These are phyloP conservation scores for Cercophora scortea DNA, from an alignment of 495 filamentous ascomycete genomes.

Conservation along the genomic window DNA sequence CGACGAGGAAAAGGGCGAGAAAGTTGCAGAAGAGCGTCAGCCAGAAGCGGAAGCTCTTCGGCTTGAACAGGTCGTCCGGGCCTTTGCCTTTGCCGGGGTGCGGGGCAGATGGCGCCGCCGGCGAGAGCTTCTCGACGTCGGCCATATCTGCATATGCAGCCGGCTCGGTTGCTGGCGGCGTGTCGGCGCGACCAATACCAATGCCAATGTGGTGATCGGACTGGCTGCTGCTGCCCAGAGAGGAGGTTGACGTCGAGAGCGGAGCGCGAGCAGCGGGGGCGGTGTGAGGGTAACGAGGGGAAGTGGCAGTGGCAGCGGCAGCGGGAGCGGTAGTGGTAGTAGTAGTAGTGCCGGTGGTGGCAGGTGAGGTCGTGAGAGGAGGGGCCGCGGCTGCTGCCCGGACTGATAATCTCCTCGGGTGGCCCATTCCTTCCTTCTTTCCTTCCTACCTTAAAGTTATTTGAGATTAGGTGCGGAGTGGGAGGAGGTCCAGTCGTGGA, in stretches of 20 bases:
- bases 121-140: conserved; percentile 22
- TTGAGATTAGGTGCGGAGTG: no score
- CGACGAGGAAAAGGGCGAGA: conserved; percentile 39
- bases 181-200: no score
- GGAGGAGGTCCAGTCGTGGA: no score
- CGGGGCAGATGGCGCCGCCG: background rate
- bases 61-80: conserved; percentile 29
- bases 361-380: no score
- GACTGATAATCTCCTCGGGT: no score
- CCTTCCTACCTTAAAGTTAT: no score
- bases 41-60: conserved; percentile 38
- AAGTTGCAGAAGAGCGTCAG: conserved; percentile 40
- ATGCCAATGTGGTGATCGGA: conserved; percentile 6
- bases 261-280: background rate
- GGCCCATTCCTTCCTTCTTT: no score
- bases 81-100: background rate
- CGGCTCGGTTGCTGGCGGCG: no score
- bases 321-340: background rate
- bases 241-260: conserved; percentile 17
- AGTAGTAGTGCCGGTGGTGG: no score
- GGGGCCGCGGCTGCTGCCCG: no score
- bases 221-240: conserved; percentile 13
- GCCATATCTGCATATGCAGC: no score
- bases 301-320: no score
- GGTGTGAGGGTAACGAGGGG: background rate